Evolutionary conservation across 306 rosid species (phyloP), one percentile per base, ranked within the genome.

Genomic region (Gleditsia sinensis): DNA sequence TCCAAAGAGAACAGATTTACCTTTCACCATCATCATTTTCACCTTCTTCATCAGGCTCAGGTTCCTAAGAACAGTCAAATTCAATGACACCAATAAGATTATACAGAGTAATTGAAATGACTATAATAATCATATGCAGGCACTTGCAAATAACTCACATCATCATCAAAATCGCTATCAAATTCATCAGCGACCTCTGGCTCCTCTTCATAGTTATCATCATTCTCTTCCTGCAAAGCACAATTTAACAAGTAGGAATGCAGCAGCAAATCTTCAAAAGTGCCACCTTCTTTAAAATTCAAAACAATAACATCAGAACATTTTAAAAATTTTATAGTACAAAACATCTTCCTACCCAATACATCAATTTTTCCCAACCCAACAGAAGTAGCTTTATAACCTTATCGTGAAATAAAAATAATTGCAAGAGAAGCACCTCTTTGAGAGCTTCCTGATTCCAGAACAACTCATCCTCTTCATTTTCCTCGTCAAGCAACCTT

Each of bases 391-490:
- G 33, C 69, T 20, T 17, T 12, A 61, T 1, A 11, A 21, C 13
- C 17, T 21, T 20, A 20, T 36, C 28, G 3, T 36, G 19, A 21
- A 19, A 37, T 12, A 10, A 62, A 62, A 37, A 62, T 21, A 2
- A 25, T 2, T 40, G 11, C 5, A 42, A 14, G 16, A 43, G 1
- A 56, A 9, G 21, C 32, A 89, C 94, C 9, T 94, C 96, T 82
- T 87, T 90, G 48, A 94, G 97, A 82, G 99, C 97, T 0, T 92
- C 96, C 75, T 92, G 97, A 82, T 80, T 88, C 99, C 97, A 94
- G 82, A 94, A 94, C 74, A 80, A 4, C 39, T 94, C 99, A 57
- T 94, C 96, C 71, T 88, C 93, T 74, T 94, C 89, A 33, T 83
- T 0, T 78, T 94, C 95, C 0, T 90, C 96, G 72, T 92, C 93